Evolutionary conservation across 2,329 filamentous ascomycete species (phyloP).

Genomic region (Diaporthe sp.): DNA sequence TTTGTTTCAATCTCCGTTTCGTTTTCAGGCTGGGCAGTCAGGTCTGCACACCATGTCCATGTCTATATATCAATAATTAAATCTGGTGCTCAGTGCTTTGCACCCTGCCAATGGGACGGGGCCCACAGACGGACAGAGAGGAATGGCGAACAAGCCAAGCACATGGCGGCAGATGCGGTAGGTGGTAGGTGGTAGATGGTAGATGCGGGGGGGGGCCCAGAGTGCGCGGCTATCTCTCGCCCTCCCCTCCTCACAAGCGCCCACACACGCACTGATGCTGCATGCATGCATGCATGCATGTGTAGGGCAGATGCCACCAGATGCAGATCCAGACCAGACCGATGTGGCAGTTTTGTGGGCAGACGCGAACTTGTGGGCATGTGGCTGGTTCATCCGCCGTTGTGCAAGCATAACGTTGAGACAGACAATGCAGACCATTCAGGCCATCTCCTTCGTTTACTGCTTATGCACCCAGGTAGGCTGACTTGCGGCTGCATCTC

Average conservation of each 20-base stretch:
- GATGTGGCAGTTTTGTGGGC: slow-evolving; percentile 15
- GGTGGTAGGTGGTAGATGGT: background rate
- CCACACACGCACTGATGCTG: background rate
- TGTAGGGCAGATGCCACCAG: background rate
- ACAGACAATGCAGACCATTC: no score
- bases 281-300: background rate
- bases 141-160: background rate
- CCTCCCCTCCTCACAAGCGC: slow-evolving; percentile 4
- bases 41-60: background rate
- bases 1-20: slow-evolving; percentile 20
- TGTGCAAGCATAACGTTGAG: background rate
- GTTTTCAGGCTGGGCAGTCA: slow-evolving; percentile 11
- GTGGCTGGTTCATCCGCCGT: slow-evolving; percentile 6
- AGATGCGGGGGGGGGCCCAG: background rate
- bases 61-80: background rate
- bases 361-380: background rate
- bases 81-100: background rate
- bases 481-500: no score
- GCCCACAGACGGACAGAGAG: background rate
- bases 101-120: background rate
- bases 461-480: no score
- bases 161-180: background rate
- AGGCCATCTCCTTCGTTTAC: no score
- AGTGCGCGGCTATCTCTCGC: slow-evolving; percentile 22
- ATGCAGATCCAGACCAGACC: slow-evolving; percentile 5